Base-by-base conservation (phyloP, 2,329 filamentous ascomycete species). In the Epichloe gansuensis region DNA sequence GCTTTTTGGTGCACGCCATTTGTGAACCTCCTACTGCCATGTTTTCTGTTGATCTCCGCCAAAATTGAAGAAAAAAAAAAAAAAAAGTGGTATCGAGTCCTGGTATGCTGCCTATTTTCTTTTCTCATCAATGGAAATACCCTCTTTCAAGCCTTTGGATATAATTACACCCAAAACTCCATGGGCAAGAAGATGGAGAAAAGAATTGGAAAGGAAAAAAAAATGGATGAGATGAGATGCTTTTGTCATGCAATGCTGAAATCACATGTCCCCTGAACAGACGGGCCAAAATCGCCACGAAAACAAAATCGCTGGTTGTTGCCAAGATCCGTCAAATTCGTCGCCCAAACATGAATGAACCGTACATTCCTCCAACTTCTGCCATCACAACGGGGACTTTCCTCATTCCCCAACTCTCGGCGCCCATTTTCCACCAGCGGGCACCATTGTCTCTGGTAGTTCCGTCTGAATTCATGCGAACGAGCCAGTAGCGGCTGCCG, bases 311-410 rank as follows among this genome's bases (percentile, higher is more conserved):
- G 28, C 25, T 9, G 2, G 17, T 21, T 31, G 5, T 17, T 37
- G 52, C 41, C 17, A 48, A 13, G 2, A 9, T 50, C 52, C 46
- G n/a, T 72, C 67, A 82, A 53, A 82, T 66, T 62, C 77, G 75
- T 59, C 77, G 70, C 61, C 77, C 77, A 68, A 82, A 82, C 79
- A 82, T 82, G 61, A 78, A 82, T 25, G 73, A 78, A 23, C 93
- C 93, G 64, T 97, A 96, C 64, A 95, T 94, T 56, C 89, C 89
- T 61, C 95, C 93, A 28, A 97, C 86, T 67, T 97, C 91, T 51
- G 91, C 88, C 63, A 83, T 81, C 28, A 87, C 89, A 59, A 97
- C 85, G n/a, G 91, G 94, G 43, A 97, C 78, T 72, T 97, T 93
- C 57, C 86, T 78, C 82, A 90, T 90, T 39, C 88, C 88, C 88